Percentiles rank a stretch among this genome's conserved stretches.
Conservation (phyloP, 352 stramenopile species). For the Phytopythium chamaehyphon region DNA sequence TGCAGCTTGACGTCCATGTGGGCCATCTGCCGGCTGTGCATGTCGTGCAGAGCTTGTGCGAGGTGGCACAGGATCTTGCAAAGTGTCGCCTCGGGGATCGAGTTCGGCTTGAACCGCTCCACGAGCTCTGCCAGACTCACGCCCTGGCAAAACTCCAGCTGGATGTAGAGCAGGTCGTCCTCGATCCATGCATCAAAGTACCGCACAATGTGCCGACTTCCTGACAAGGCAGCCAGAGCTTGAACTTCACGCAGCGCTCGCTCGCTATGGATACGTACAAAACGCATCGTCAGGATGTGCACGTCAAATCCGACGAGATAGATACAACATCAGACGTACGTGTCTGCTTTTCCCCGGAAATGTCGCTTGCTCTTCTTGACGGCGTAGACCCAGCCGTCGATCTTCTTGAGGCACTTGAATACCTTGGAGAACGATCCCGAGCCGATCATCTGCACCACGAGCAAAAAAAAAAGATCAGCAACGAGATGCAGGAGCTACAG, state of each 20-base stretch:
- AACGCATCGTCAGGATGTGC: not conserved
- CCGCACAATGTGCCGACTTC: constrained; percentile 73
- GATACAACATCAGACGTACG: constrained; percentile 43
- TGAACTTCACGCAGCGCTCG: constrained; percentile 79
- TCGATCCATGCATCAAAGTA: constrained; percentile 90
- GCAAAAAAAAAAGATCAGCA: not conserved
- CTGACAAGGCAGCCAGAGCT: constrained; percentile 70
- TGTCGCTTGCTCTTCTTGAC: constrained; percentile 88
- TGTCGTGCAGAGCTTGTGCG: constrained; percentile 72
- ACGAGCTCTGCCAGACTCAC: constrained; percentile 64
- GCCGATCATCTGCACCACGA: constrained; percentile 52
- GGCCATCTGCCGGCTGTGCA: constrained; percentile 82
- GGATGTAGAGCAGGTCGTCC: constrained; percentile 86
- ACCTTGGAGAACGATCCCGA: constrained; percentile 85
- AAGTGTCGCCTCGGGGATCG: constrained; percentile 65
- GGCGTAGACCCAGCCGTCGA: constrained; percentile 83
- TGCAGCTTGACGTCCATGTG: constrained; percentile 88
- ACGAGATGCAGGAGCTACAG: not conserved
- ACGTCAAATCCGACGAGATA: not conserved
- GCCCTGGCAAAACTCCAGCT: constrained; percentile 68
- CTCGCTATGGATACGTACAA: constrained; percentile 27
- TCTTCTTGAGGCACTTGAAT: constrained; percentile 84
- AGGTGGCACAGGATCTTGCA: constrained; percentile 77
- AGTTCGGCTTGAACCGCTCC: constrained; percentile 56
- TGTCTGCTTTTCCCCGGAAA: constrained; percentile 76